Evolutionary conservation across 345 rosid genomes (phyloP).

Genomic region (Populus deltoides): DNA sequence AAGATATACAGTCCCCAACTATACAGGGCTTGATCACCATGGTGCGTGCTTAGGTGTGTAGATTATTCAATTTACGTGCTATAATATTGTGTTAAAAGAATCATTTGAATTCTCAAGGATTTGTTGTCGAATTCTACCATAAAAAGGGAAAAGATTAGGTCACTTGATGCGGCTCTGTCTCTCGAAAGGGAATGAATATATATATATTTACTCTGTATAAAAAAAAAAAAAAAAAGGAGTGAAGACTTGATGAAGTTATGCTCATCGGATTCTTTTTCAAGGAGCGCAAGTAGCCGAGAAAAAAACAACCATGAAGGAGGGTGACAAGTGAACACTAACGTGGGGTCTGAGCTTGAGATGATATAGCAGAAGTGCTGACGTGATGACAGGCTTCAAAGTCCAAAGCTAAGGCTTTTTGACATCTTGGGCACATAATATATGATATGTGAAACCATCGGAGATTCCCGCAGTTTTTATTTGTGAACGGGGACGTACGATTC

Average conservation of each 20-base stretch:
- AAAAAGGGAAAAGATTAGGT: background rate
- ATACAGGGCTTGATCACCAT: no score
- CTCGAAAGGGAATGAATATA: background rate
- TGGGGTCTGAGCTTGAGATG: background rate
- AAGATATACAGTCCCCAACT: background rate
- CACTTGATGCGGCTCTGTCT: background rate
- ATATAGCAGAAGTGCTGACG: background rate
- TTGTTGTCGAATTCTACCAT: background rate
- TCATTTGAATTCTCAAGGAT: background rate
- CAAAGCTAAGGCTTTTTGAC: background rate
- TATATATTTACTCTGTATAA: no score
- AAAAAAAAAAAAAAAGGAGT: no score
- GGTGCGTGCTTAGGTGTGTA: no score
- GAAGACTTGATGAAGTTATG: background rate
- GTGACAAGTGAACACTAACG: background rate
- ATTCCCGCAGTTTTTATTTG: background rate
- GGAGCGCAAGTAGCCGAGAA: conserved; percentile 9
- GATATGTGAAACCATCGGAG: conserved; percentile 9
- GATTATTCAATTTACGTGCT: background rate
- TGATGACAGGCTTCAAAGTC: conserved; percentile 12
- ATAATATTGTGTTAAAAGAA: background rate
- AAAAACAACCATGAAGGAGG: conserved; percentile 5
- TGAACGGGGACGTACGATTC: background rate
- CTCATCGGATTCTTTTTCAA: background rate
- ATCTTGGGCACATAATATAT: background rate